Conservation (phyloP, 306 rosid genomes). For the Prinsepia uniflora region DNA sequence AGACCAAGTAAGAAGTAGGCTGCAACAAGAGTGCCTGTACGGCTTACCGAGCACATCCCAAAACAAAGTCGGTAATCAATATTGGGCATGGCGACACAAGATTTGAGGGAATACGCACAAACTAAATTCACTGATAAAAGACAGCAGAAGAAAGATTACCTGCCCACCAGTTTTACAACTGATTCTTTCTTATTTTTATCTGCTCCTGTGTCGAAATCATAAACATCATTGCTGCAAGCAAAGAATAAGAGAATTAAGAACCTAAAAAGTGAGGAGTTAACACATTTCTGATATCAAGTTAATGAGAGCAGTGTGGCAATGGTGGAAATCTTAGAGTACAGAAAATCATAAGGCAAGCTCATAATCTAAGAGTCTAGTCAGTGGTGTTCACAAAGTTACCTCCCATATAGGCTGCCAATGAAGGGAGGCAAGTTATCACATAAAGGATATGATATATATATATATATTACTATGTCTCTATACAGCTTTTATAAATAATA, state of each 20-base stretch:
- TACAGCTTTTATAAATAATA: neutral
- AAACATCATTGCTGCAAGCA: conserved; percentile 72
- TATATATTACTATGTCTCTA: neutral
- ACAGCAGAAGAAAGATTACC: conserved; percentile 48
- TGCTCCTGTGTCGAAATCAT: conserved; percentile 89
- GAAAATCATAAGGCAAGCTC: neutral
- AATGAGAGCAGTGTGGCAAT: neutral
- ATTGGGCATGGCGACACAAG: neutral
- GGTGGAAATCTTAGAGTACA: neutral
- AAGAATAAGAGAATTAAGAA: neutral
- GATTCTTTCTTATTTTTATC: conserved; percentile 80
- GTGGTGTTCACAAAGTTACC: too few species aligned
- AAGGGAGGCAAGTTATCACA: neutral
- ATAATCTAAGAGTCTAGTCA: neutral
- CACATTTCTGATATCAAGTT: conserved; percentile 3
- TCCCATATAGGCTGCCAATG: too few species aligned
- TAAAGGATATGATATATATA: neutral
- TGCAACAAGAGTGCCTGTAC: conserved; percentile 60
- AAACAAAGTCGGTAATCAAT: conserved; percentile 24
- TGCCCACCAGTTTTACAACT: conserved; percentile 68
- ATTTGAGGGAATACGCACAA: conserved; percentile 1
- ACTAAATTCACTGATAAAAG: neutral
- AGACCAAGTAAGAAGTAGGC: conserved; percentile 61
- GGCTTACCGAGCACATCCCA: conserved; percentile 51
- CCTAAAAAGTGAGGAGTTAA: conserved; percentile 9